Evolutionary conservation across 768 basidiomycete species (phyloP).

Genomic region (Lactifluus subvellereus): DNA sequence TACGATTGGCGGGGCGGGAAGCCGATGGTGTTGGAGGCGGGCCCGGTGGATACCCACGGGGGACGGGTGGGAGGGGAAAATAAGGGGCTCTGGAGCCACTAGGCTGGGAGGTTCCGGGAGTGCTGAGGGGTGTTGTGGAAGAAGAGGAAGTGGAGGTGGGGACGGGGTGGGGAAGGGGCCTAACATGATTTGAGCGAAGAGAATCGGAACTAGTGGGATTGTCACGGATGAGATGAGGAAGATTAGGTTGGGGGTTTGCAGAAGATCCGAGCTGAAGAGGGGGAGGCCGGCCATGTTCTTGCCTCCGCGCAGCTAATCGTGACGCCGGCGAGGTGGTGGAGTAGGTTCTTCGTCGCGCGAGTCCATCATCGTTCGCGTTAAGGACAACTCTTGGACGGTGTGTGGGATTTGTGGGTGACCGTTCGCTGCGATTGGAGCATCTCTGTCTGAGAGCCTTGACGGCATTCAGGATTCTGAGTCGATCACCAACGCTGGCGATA

Average conservation of each 20-base stretch:
- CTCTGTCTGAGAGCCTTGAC: slow-evolving; percentile 72
- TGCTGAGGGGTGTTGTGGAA: slow-evolving; percentile 32
- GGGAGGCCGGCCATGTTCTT: slow-evolving; percentile 64
- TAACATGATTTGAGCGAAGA: slow-evolving; percentile 34
- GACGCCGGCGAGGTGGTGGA: slow-evolving; percentile 21
- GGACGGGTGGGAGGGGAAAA: slow-evolving; percentile 65
- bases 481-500: slow-evolving; percentile 83
- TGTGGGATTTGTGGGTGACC: slow-evolving; percentile 1
- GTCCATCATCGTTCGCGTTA: slow-evolving; percentile 16
- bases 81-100: slow-evolving; percentile 42
- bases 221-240: slow-evolving; percentile 70
- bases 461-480: slow-evolving; percentile 79
- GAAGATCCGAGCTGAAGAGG: slow-evolving; percentile 64
- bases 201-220: slow-evolving; percentile 48
- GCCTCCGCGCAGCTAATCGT: slow-evolving; percentile 29
- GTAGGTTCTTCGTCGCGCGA: slow-evolving; percentile 24
- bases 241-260: slow-evolving; percentile 48
- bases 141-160: slow-evolving; percentile 15
- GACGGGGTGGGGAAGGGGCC: slow-evolving; percentile 47
- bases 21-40: slow-evolving; percentile 27
- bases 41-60: slow-evolving; percentile 51
- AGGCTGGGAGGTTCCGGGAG: slow-evolving; percentile 33
- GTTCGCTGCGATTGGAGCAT: slow-evolving; percentile 32
- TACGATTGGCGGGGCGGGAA: slow-evolving; percentile 29
- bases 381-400: slow-evolving; percentile 14